These are phyloP conservation scores for Panicum virgatum DNA, from an alignment of 202 grass and related monocot genomes.

Conservation along the genomic window DNA sequence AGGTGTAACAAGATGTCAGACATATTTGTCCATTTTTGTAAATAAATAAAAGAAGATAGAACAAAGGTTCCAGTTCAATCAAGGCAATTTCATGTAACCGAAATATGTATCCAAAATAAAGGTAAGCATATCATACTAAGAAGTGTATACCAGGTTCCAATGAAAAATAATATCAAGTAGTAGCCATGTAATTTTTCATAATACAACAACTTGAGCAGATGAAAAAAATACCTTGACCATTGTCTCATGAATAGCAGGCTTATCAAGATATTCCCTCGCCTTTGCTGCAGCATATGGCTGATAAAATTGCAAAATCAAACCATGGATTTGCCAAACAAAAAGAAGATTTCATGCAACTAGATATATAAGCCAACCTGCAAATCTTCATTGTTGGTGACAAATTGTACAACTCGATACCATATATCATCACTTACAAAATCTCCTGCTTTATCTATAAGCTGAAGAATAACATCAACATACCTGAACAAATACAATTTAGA, in stretches of 20 bases:
- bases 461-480: conserved; percentile 99
- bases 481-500: conserved; percentile 47
- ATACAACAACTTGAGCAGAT: conserved; percentile 33
- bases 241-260: conserved; percentile 99
- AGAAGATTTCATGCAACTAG: conserved; percentile 20
- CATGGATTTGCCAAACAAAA: conserved; percentile 31
- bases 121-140: conserved; percentile 8
- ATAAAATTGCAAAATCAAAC: conserved; percentile 45
- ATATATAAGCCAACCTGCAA: conserved; percentile 74
- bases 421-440: conserved; percentile 99
- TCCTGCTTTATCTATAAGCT: conserved; percentile 97
- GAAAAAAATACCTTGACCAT: conserved; percentile 96
- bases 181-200: not conserved
- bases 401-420: conserved; percentile 99
- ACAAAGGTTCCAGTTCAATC: conserved; percentile 25
- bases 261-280: conserved; percentile 95
- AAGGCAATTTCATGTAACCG: conserved; percentile 4
- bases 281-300: conserved; percentile 96
- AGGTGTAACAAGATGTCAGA: not conserved
- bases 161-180: conserved; percentile 17
- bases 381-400: conserved; percentile 99
- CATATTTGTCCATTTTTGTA: conserved; percentile 32
- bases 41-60: conserved; percentile 21
- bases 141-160: conserved; percentile 5
- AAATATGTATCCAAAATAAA: conserved; percentile 19